Evolutionary conservation across 2,329 filamentous ascomycete species (phyloP), one percentile per base, ranked within the genome.

Genomic region (Sporothrix curviconia): DNA sequence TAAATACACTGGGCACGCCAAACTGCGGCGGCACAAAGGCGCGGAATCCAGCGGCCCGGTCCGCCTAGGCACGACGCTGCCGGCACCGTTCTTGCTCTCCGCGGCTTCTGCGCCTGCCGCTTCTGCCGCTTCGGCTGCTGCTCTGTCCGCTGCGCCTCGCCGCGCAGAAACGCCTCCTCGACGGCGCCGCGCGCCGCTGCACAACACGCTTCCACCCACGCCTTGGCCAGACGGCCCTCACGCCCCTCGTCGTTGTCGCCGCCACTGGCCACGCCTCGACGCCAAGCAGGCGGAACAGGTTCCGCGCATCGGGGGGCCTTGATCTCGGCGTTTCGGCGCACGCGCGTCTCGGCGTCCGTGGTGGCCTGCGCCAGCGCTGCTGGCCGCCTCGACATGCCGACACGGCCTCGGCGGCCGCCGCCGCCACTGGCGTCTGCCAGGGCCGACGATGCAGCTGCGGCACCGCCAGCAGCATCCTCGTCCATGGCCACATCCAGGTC

Each of bases 121-220:
- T 30, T 66, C 65, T 14, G 14, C 42, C 7, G 40, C 52, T 19
- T 32, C n/a, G n/a, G n/a, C n/a, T n/a, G n/a, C n/a, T n/a, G n/a
- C n/a, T n/a, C 47, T 17, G 25, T 8, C 5, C 50, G 50, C 64
- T 69, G 67, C 3, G 69, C 68, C 63, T 76, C 75, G 62, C 76
- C 74, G 8, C 71, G 57, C 52, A 78, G 66, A 67, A 81, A 83
- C 0, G 87, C 81, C 72, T 96, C 91, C 74, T 97, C 92, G 14
- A 97, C 89, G 3, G 89, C n/a, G n/a, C 89, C 14, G 83, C 82
- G 72, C 90, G 87, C 43, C 94, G 80, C 66, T 85, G 77, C 71
- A 96, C 96, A 1, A 94, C 90, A 32, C 90, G 81, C 61, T 90
- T 75, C 94, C 94, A 99, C 49, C 94, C 94, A 97, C 52, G 82